Conservation (phyloP, 768 basidiomycete species). For the Russula vinacea region DNA sequence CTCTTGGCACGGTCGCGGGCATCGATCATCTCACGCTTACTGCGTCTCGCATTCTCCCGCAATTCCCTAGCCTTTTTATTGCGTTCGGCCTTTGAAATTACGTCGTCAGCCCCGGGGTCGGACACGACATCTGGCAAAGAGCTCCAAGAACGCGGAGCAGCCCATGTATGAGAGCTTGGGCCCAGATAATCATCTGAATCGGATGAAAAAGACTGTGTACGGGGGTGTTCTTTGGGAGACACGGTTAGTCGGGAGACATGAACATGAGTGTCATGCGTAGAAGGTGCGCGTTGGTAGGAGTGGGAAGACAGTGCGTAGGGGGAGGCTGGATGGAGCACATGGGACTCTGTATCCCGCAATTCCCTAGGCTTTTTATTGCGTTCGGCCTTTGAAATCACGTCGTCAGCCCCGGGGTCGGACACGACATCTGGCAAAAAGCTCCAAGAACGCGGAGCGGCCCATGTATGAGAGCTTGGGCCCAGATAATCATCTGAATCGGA, state of each 20-base stretch:
- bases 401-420: not conserved
- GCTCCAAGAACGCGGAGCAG: not conserved
- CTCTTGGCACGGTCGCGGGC: slow-evolving; percentile 4
- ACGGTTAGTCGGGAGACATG: not conserved
- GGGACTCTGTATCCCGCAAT: not conserved
- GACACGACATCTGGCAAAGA: not conserved
- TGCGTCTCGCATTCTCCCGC: slow-evolving; percentile 5
- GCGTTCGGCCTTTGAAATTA: not conserved
- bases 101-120: not conserved
- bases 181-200: not conserved
- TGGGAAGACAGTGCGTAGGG: not conserved
- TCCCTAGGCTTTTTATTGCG: not conserved
- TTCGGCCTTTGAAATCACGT: not conserved
- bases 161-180: not conserved
- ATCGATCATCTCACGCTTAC: not conserved
- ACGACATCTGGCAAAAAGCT: no score
- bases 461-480: not conserved
- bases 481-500: not conserved
- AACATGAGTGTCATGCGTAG: not conserved
- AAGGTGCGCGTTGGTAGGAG: not conserved
- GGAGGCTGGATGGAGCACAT: not conserved
- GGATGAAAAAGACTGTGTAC: not conserved
- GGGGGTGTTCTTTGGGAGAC: not conserved
- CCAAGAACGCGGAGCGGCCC: not conserved
- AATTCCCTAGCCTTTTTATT: not conserved